Base-by-base conservation (phyloP, 2,329 filamentous ascomycete species). In the Tolypocladium tundrense region DNA sequence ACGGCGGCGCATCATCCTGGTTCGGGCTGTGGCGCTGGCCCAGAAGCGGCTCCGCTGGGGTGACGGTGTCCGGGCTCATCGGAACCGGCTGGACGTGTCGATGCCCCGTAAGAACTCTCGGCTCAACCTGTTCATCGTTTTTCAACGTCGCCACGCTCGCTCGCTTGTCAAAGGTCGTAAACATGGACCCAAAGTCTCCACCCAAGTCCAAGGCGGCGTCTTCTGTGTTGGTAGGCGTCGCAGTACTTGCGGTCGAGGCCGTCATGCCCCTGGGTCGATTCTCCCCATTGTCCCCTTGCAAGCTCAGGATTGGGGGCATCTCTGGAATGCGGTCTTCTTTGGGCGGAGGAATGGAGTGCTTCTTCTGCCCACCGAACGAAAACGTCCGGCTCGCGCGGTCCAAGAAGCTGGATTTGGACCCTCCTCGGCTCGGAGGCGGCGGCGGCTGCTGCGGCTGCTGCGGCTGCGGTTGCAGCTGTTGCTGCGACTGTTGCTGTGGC, bases 351-450 rank as follows among this genome's bases (percentile, higher is more conserved):
- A 66, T 61, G 39, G 60, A 66, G 53, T 74, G 68, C 65, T 83
- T 84, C 67, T 82, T 84, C 61, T 76, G 75, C 40, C 76, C 77
- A 31, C 81, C 82, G 66, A 85, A 85, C 3, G 82, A 84, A 63
- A 84, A 84, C 1, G 82, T 84, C 54, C 82, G 77, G 11, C 79
- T 78, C 45, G 81, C 82, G 60, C 80, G 75, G 60, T 79, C 81
- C 54, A 85, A 68, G 56, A 85, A 83, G 40, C 78, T 76, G 31
- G 77, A 76, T 65, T 81, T 84, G 35, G 78, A 72, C 27, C 74
- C 66, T 37, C 73, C 66, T 40, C 77, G 75, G 39, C 72, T 65
- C 3, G 75, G 62, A 51, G 72, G 59, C 67, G 72, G 61, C 74
- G 75, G 58, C 64, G 68, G 54, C 72, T 66, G 31, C 66, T 65